Base-by-base conservation (phyloP, 176 grass and related monocot genomes). In the Bothriochloa decipiens region DNA sequence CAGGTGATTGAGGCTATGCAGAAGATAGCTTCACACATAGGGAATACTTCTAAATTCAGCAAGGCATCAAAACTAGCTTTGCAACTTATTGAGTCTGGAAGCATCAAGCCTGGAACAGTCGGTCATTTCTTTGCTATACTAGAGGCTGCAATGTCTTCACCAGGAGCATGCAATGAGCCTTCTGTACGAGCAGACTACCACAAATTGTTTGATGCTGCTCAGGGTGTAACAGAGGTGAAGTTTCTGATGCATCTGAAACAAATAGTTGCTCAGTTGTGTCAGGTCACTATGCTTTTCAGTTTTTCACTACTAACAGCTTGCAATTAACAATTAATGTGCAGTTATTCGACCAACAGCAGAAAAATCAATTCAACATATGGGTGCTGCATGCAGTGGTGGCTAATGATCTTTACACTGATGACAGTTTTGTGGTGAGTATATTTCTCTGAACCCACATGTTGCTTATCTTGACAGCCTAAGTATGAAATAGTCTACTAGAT, bases 331-430 rank as follows among this genome's bases (percentile, higher is more conserved):
- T 79, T 69, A 11, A 70, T 65, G 18, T 90, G 86, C 96, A 99
- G 96, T 77, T 72, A 72, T 91, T 99, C 43, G 75, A 72, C 65
- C 75, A 92, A 88, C 80, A 96, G 41, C 93, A 92, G 77, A 98
- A 91, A 80, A 94, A 92, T 76, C 91, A 88, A 35, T 81, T 99
- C 16, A 55, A 85, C 66, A 81, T 89, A 81, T 99, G 96, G 96
- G 60, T 83, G 58, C 70, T 99, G 84, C 91, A 87, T 75, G 93
- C 89, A 5, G 89, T 99, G 83, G 86, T 99, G 49, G 91, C 96
- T 82, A 99, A 99, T 86, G 96, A 99, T 83, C 93, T 99, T n/a
- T 91, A 83, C 33, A 96, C 96, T 40, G 96, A 99, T 69, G 96
- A 99, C 42, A 99, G 96, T 81, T 99, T 99, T 91, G 91, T 99